These are phyloP conservation scores for Tulasnella sp. DNA, from an alignment of 768 basidiomycete genomes.

Conservation along the genomic window DNA sequence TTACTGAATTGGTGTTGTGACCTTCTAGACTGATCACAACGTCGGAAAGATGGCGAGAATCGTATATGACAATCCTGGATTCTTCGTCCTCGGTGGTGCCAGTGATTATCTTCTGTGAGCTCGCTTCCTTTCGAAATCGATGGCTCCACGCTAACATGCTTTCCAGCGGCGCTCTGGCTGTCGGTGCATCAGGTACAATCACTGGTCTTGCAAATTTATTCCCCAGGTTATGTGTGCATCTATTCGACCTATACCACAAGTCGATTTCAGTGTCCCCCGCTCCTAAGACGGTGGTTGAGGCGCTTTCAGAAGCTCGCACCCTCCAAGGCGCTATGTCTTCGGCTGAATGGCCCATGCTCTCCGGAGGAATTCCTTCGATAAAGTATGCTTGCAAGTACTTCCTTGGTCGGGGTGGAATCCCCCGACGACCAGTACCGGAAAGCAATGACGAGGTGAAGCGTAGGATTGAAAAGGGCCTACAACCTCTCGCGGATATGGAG, in stretches of 20 bases:
- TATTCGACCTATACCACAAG: conserved; percentile 12
- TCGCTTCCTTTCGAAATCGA: not conserved
- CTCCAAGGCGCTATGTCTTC: conserved; percentile 16
- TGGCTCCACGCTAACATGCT: not conserved
- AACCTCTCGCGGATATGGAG: conserved; percentile 4
- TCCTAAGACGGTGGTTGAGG: no score
- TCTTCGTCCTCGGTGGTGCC: conserved; percentile 19
- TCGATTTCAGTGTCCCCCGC: not conserved
- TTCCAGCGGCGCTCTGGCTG: conserved; percentile 17
- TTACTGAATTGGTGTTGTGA: no score
- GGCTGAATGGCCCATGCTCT: conserved; percentile 17
- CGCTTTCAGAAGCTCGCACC: no score
- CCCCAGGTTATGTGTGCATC: conserved; percentile 6
- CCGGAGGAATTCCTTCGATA: conserved; percentile 17
- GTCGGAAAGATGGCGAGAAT: conserved; percentile 25
- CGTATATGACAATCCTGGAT: conserved; percentile 15
- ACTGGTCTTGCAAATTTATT: conserved; percentile 10
- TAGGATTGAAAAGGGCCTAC: conserved; percentile 9
- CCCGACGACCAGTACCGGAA: conserved; percentile 8
- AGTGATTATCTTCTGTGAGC: conserved; percentile 19
- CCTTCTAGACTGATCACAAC: conserved; percentile 24
- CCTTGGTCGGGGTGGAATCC: conserved; percentile 11
- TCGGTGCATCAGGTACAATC: conserved; percentile 12
- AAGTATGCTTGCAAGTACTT: conserved; percentile 17
- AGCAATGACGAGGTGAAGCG: conserved; percentile 7